Base-by-base conservation (phyloP, 2,329 filamentous ascomycete species). In the Alternaria metachromatica region DNA sequence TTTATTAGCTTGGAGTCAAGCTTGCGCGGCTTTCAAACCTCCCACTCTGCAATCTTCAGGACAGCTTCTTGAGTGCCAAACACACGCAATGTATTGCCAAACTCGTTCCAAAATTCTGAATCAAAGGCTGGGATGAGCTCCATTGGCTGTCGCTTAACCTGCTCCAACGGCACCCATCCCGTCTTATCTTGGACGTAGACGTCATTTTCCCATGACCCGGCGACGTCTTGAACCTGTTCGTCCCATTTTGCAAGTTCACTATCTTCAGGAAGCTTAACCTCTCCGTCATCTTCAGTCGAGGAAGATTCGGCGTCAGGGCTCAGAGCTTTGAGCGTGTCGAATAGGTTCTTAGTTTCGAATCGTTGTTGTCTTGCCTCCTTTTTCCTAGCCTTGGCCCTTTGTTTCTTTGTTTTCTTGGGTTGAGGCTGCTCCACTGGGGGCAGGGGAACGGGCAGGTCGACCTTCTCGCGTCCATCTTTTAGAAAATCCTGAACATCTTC, bases 61-160 rank as follows among this genome's bases (percentile, higher is more conserved):
- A 77, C 69, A 10, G 65, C 81, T 74, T 90, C 87, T 50, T 82
- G 71, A 0, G 87, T 89, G 3, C 87, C 88, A 78, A 89, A 90
- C 1, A 88, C 84, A 43, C 88, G 80, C 59, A 90, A 72, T 66
- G 84, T 87, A 68, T 90, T 90, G 2, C 85, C 85, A 72, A 89
- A 88, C 10, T 84, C 74, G 5, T 77, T 70, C 88, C 88, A 90
- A 71, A 90, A 89, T 15, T 80, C 76, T 5, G 80, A 81, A 1
- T 81, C 80, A 61, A 85, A 85, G 2, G 80, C 73, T 8, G 88
- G 87, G 64, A 90, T 85, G 49, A 85, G 72, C 45, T 82, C 74
- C 64, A 82, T 82, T 8, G 77, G 59, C 13, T 62, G 50, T 5
- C 78, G 66, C 50, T 68, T 50, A 4, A 60, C 25, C 20, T 62